Base-by-base conservation (phyloP, 345 rosid genomes). In the Mangifera indica region DNA sequence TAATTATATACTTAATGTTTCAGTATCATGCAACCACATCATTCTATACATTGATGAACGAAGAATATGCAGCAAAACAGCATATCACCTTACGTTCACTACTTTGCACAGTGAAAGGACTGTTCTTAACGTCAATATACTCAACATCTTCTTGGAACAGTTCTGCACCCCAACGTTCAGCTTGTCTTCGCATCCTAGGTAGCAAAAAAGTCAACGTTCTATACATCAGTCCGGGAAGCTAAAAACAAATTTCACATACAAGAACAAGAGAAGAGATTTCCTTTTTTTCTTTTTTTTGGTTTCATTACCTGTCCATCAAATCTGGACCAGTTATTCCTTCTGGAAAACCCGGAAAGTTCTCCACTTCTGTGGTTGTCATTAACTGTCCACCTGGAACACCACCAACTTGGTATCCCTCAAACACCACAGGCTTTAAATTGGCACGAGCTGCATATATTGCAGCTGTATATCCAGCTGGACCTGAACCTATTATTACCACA, bases 151-250 rank as follows among this genome's bases (percentile, higher is more conserved):
- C 98, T 68, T 90, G 97, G 80, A 76, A 83, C 73, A 94, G 73
- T 71, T 94, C 97, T 21, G 98, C 99, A 76, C 99, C 99, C 99
- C 99, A 94, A 11, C 96, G 85, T 81, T 94, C 99, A 72, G 99
- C 99, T 84, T 94, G 99, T 46, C 82, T 81, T 64, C 92, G 87
- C 96, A 94, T 94, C 85, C 99, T 94, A 75, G 69, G 32, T 69
- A 77, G 42, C 55, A 42, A 3, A 62, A 13, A 37, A 3, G 61
- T 32, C 60, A 81, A 60, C 54, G 52, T 40, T 29, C 51, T 37
- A 53, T 21, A 25, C 37, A 10, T 21, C 54, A 74, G 57, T 3
- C 7, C 24, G 42, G 15, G 49, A 21, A 17, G 3, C 29, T 53
- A 63, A 4, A 63, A 10, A 69, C 4, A 42, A 46, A 49, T 57